Conservation (phyloP, 2,329 filamentous ascomycete species). For the Sarocladium kiliense region DNA sequence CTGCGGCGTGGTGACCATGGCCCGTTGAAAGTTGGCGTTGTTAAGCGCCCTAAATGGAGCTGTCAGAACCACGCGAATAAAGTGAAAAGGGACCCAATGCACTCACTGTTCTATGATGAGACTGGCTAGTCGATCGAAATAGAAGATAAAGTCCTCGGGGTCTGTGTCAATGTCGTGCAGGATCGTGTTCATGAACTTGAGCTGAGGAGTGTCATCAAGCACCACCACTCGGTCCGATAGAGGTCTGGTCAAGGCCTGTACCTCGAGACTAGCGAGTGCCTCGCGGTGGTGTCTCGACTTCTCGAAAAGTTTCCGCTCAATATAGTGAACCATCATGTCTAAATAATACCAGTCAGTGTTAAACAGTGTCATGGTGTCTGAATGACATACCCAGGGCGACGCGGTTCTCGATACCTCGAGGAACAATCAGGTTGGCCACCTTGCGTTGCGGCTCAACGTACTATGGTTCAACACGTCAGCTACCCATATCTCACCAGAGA, state of each 20-base stretch:
- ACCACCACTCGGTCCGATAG: constrained; percentile 71
- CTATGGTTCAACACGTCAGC: constrained; percentile 25
- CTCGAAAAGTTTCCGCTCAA: constrained; percentile 77
- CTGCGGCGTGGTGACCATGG: constrained; percentile 64
- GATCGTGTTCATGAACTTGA: constrained; percentile 85
- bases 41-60: constrained; percentile 63
- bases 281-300: constrained; percentile 82
- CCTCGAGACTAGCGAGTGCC: constrained; percentile 71
- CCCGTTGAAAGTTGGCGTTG: constrained; percentile 63
- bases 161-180: constrained; percentile 74
- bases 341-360: neutral
- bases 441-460: constrained; percentile 90
- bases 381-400: constrained; percentile 68
- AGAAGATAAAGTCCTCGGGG: constrained; percentile 93
- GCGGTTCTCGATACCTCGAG: constrained; percentile 87
- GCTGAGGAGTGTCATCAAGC: constrained; percentile 71
- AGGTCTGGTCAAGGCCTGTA: constrained; percentile 64
- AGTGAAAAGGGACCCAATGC: neutral
- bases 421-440: constrained; percentile 91
- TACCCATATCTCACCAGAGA: too few relatives aligned
- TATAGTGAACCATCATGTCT: constrained; percentile 93
- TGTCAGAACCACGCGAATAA: too few relatives aligned
- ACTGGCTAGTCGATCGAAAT: constrained; percentile 86
- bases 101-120: constrained; percentile 72
- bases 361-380: neutral